Evolutionary conservation across 257 asterid genomes (phyloP), one percentile per base, ranked within the genome.

Genomic region (Capsicum baccatum): DNA sequence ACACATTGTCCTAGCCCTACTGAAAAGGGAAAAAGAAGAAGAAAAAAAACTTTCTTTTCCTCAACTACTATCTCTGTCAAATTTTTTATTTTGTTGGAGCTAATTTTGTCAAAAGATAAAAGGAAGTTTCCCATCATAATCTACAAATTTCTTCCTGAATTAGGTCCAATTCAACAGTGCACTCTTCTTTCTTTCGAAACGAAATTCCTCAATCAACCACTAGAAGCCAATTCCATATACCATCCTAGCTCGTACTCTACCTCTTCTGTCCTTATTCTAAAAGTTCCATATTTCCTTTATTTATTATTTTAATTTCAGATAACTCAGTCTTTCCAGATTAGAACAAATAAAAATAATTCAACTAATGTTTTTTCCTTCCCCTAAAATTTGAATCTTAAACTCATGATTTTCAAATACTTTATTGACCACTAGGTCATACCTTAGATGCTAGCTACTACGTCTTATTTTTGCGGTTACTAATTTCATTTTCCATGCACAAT

Each of bases 91-190:
- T 17, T 62, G 4, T 64, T 1, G 5, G 6, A 10, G 4, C 5
- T 16, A 2, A 12, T 4, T 6, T 12, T 48, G 19, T 7, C 19
- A 74, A 74, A 21, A 74, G 60, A 19, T 55, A 21, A 50, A 50
- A 21, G 52, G 81, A 50, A 74, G 60, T 7, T 26, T 19, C 63
- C 6, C 33, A 54, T 52, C 47, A 76, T 76, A 50, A 47, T 21
- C 9, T 74, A 50, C 42, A 74, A 74, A 12, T 50, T 21, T 73
- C n/a, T 48, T 74, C 80, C n/a, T 19, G 11, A 50, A 74, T 50
- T 74, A 74, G 81, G 81, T 74, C 13, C 13, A 74, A 48, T 74
- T 50, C 62, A 76, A 8, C 60, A 76, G 62, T 52, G 52, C 21
- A 76, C 81, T 50, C 19, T 21, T 26, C 13, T 52, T 52, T 76